Conservation (phyloP, 371 early-diverging fungal genomes). For the Rhizopus delemar region DNA sequence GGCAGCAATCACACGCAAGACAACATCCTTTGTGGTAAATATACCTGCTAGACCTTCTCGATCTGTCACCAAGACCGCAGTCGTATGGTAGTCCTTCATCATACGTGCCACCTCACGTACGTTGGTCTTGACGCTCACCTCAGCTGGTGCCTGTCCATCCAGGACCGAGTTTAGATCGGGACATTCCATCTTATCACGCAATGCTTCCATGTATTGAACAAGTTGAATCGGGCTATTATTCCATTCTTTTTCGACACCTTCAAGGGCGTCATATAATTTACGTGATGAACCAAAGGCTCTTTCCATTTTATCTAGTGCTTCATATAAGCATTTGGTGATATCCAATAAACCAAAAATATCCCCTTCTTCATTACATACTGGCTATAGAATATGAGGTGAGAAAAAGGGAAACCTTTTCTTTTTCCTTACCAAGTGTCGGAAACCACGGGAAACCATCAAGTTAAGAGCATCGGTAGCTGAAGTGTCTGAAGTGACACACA, state of each 20-base stretch:
- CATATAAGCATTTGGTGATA: slow-evolving; percentile 94
- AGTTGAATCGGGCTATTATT: slow-evolving; percentile 39
- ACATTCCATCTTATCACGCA: slow-evolving; percentile 78
- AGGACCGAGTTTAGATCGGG: slow-evolving; percentile 80
- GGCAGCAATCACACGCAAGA: slow-evolving; percentile 91
- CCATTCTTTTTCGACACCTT: slow-evolving; percentile 92
- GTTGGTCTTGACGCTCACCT: slow-evolving; percentile 75
- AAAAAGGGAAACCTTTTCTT: not conserved
- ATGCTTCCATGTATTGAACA: slow-evolving; percentile 51
- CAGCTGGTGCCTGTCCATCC: slow-evolving; percentile 55
- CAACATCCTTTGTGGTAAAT: slow-evolving; percentile 87
- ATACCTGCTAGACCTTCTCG: slow-evolving; percentile 81
- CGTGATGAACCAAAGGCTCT: slow-evolving; percentile 87
- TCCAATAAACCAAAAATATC: slow-evolving; percentile 94
- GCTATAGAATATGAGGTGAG: slow-evolving; percentile 38
- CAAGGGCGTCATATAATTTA: slow-evolving; percentile 87
- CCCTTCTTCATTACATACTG: slow-evolving; percentile 89
- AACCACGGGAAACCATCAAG: slow-evolving; percentile 91
- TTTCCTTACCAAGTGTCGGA: slow-evolving; percentile 83
- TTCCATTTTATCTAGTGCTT: slow-evolving; percentile 94
- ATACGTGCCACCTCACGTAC: slow-evolving; percentile 84
- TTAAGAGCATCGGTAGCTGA: slow-evolving; percentile 89
- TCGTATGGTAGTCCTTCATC: slow-evolving; percentile 82
- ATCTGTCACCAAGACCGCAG: slow-evolving; percentile 84
- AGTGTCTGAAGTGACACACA: slow-evolving; percentile 81